Conservation (phyloP, 495 filamentous ascomycete species). For the Trichoderma parareesei region DNA sequence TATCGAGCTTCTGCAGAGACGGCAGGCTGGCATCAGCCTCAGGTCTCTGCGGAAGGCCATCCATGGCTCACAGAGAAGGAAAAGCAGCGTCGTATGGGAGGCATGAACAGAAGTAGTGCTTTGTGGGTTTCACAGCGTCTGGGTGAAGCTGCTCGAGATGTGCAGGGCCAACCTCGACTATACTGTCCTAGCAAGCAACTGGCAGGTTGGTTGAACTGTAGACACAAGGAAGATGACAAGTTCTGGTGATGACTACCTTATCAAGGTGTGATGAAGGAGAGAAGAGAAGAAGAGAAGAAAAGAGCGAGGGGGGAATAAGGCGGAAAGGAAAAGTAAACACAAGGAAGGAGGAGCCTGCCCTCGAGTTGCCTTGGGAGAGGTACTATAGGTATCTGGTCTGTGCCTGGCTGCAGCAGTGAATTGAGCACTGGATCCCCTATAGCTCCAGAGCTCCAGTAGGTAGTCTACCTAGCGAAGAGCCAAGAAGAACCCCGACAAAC, state of each 20-base stretch:
- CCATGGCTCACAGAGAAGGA: not conserved
- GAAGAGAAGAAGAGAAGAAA: no score
- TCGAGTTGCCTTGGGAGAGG: not conserved
- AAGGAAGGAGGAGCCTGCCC: not conserved
- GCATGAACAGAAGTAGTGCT: no score
- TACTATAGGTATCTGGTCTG: not conserved
- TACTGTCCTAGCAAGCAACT: no score
- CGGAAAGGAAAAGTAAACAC: no score
- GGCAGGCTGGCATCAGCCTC: not conserved
- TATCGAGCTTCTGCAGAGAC: not conserved
- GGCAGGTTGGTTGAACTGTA: no score
- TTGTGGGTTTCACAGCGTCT: no score
- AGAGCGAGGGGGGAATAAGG: no score
- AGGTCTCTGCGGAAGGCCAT: not conserved
- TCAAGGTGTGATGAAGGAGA: no score
- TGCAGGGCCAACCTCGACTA: no score
- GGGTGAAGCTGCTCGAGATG: no score
- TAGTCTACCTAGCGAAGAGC: not conserved
- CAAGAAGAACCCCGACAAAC: not conserved
- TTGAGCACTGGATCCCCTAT: not conserved
- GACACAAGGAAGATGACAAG: no score
- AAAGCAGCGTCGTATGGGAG: not conserved
- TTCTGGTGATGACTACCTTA: no score
- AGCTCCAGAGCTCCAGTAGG: not conserved
- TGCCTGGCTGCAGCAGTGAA: not conserved